Conservation (phyloP, 768 basidiomycete species). For the Rossbeevera mucosa region DNA sequence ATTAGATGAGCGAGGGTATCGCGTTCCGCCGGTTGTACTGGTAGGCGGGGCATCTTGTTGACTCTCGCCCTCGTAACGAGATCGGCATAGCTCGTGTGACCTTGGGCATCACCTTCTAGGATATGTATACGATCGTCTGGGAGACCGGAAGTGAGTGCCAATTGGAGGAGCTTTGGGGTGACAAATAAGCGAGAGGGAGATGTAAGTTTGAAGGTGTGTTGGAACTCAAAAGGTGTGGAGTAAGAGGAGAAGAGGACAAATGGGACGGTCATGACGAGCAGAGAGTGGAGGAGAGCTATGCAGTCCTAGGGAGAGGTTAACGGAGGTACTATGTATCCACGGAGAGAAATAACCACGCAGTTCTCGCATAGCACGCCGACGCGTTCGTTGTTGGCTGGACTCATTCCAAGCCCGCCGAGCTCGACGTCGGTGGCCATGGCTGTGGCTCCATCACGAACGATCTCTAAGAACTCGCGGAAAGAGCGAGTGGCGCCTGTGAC, state of each 20-base stretch:
- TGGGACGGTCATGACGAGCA: slow-evolving; percentile 47
- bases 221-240: slow-evolving; percentile 54
- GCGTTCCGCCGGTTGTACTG: slow-evolving; percentile 41
- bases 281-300: slow-evolving; percentile 44
- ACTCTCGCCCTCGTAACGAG: slow-evolving; percentile 39
- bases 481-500: slow-evolving; percentile 43
- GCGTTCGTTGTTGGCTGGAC: slow-evolving; percentile 46
- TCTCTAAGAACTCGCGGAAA: slow-evolving; percentile 46
- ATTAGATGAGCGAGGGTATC: slow-evolving; percentile 65
- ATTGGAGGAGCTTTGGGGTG: slow-evolving; percentile 39
- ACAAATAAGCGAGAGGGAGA: slow-evolving; percentile 52
- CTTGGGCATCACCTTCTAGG: slow-evolving; percentile 39
- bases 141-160: slow-evolving; percentile 37
- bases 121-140: slow-evolving; percentile 44
- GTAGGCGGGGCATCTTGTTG: slow-evolving; percentile 37
- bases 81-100: slow-evolving; percentile 41
- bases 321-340: background rate
- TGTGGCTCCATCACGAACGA: slow-evolving; percentile 52
- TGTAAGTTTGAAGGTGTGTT: slow-evolving; percentile 45
- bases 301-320: slow-evolving; percentile 43
- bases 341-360: slow-evolving; percentile 43
- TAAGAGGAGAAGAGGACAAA: slow-evolving; percentile 51
- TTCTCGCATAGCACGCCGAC: slow-evolving; percentile 71
- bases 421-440: slow-evolving; percentile 45
- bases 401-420: slow-evolving; percentile 55